phyloP scores from a whole-genome alignment of 2,329 filamentous ascomycete species.

The Fusarium denticulatum region DNA sequence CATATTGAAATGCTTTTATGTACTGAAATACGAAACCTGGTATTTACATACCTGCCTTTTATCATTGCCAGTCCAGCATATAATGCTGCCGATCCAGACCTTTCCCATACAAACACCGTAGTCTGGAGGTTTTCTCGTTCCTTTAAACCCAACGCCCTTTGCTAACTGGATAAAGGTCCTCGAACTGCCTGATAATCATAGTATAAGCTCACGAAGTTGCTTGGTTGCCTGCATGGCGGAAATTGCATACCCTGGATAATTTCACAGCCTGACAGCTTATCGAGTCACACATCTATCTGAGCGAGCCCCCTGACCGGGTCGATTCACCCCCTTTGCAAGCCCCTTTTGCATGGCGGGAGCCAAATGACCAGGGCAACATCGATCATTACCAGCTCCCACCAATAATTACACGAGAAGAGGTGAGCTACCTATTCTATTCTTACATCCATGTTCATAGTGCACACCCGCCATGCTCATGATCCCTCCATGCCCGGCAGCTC shows the following conservation, averaged over 20 bases:
- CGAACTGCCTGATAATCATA: constrained; percentile 5
- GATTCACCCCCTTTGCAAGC: constrained; percentile 21
- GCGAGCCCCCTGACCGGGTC: constrained; percentile 14
- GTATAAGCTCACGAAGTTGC: constrained; percentile 1
- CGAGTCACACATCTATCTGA: constrained; percentile 24
- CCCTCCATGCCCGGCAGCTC: constrained; percentile 34
- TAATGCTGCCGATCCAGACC: background rate
- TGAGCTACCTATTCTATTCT: constrained; percentile 27
- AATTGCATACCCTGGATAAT: constrained; percentile 40
- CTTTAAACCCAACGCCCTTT: background rate
- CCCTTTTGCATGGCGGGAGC: constrained; percentile 15
- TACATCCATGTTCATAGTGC: constrained; percentile 11
- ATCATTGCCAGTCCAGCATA: background rate
- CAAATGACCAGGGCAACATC: constrained; percentile 26
- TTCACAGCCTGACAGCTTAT: constrained; percentile 17
- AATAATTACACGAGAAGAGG: constrained; percentile 33
- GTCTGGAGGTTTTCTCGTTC: background rate
- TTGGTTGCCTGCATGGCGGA: constrained; percentile 32
- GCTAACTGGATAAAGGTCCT: background rate
- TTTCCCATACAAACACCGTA: background rate
- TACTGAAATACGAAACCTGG: background rate
- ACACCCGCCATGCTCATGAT: constrained; percentile 20
- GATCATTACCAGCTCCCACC: constrained; percentile 28
- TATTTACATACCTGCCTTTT: background rate
- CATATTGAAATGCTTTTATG: background rate